These are phyloP conservation scores for Colletotrichum spinosum DNA, from an alignment of 2,329 filamentous ascomycete genomes.

Conservation along the genomic window DNA sequence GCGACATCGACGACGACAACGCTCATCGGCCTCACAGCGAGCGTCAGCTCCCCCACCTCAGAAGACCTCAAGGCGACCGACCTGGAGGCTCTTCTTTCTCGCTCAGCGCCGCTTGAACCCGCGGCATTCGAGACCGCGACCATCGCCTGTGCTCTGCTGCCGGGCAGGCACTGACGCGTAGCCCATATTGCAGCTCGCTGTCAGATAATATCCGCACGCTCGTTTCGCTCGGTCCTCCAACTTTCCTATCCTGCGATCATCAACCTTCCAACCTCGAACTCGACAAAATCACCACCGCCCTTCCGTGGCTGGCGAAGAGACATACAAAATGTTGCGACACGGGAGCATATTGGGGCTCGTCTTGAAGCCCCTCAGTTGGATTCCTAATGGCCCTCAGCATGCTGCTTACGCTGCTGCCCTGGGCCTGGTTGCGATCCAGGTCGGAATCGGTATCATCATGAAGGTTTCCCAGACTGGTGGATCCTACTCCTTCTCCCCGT, in stretches of 20 bases:
- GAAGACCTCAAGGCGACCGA: conserved; percentile 25
- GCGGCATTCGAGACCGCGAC: background rate
- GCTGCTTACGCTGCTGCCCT: conserved; percentile 45
- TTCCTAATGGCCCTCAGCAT: conserved; percentile 37
- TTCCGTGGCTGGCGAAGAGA: conserved; percentile 13
- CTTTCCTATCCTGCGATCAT: background rate
- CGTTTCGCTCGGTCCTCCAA: conserved; percentile 14
- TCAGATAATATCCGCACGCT: conserved; percentile 15
- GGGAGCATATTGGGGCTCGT: conserved; percentile 35
- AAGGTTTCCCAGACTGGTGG: conserved; percentile 45
- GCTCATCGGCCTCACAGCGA: background rate
- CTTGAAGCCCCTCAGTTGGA: conserved; percentile 34
- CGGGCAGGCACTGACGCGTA: background rate
- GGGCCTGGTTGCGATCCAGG: conserved; percentile 48
- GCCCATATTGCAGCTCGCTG: conserved; percentile 3
- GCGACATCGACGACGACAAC: conserved; percentile 19
- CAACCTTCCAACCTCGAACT: background rate
- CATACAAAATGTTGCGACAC: conserved; percentile 34
- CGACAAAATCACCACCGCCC: conserved; percentile 11
- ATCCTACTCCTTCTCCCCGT: conserved; percentile 45
- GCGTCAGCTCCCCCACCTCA: conserved; percentile 28
- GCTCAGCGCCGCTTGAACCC: conserved; percentile 3
- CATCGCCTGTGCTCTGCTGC: conserved; percentile 7
- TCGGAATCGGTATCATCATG: conserved; percentile 49
- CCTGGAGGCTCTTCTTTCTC: conserved; percentile 17